Conservation (phyloP, 1,284 basidiomycete genomes). For the Melampsora larici-populina region DNA sequence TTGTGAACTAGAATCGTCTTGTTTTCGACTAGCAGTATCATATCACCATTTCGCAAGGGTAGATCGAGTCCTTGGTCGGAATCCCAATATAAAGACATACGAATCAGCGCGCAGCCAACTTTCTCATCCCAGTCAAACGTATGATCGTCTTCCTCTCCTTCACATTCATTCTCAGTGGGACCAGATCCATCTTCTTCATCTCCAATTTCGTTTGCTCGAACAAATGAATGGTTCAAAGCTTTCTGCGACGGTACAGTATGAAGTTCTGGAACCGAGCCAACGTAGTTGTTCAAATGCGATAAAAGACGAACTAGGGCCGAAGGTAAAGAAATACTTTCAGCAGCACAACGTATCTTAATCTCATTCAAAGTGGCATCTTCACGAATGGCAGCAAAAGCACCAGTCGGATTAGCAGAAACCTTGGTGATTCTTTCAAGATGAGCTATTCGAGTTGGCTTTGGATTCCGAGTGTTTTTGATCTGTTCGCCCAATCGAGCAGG, state of each 20-base stretch:
- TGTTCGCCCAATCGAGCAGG: constrained; percentile 44
- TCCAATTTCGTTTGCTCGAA: neutral
- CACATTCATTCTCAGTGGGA: constrained; percentile 49
- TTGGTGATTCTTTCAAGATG: constrained; percentile 77
- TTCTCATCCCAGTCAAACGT: constrained; percentile 57
- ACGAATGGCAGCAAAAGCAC: constrained; percentile 81
- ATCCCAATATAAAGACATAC: constrained; percentile 54
- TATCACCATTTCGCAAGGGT: constrained; percentile 62
- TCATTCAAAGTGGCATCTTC: constrained; percentile 60
- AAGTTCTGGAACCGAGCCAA: constrained; percentile 18
- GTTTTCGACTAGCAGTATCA: constrained; percentile 58
- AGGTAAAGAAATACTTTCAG: constrained; percentile 66
- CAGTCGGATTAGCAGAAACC: constrained; percentile 82
- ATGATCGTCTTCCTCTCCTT: constrained; percentile 48
- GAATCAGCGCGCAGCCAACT: constrained; percentile 57
- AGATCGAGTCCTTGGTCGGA: constrained; percentile 43
- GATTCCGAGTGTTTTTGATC: constrained; percentile 59
- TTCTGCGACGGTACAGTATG: constrained; percentile 14
- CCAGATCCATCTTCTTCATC: constrained; percentile 35
- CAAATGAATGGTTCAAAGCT: neutral
- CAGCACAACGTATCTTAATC: constrained; percentile 58
- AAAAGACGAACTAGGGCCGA: constrained; percentile 62
- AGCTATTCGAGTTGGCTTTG: constrained; percentile 78
- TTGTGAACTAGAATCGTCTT: constrained; percentile 65
- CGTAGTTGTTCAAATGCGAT: constrained; percentile 46